Evolutionary conservation across 306 rosid genomes (phyloP), one percentile per base, ranked within the genome.

Genomic region (Boehmeria nivea): DNA sequence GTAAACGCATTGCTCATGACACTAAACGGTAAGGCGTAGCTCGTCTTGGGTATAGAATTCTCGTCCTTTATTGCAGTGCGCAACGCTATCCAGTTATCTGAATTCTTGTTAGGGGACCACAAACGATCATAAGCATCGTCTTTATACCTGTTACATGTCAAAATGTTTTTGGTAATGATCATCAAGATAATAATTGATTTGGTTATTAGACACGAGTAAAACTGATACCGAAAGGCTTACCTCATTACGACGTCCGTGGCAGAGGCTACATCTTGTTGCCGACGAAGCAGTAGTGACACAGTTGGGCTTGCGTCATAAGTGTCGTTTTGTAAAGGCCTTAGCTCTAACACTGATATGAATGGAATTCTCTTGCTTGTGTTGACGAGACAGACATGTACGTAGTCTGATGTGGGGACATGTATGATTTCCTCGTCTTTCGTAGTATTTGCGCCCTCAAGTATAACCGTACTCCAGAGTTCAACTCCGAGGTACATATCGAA

Each of bases 401-500:
- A 9, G 26, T 67, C 54, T 10, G 38, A 31, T 14, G 42, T 20
- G 4, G 76, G 60, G 23, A 56, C 58, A 72, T 76, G 54, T 16
- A 76, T 70, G 8, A 70, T 39, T 31, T 72, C 83, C 42, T n/a
- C n/a, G n/a, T n/a, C n/a, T n/a, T n/a, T n/a, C n/a, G n/a, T n/a
- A n/a, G n/a, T n/a, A n/a, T n/a, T n/a, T n/a, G n/a, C n/a, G n/a
- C n/a, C n/a, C n/a, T n/a, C n/a, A n/a, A n/a, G n/a, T n/a, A n/a
- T n/a, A n/a, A n/a, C n/a, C n/a, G n/a, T n/a, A n/a, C n/a, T n/a
- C n/a, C n/a, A n/a, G n/a, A n/a, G n/a, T n/a, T n/a, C n/a, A n/a
- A n/a, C 51, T 12, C 90, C 90, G 3, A 83, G 36, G 57, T 68
- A 42, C 43, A 83, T 63, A 46, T 72, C 72, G 52, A 83, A 83